These are phyloP conservation scores for Cucumis melo DNA, from an alignment of 306 rosid genomes.

Conservation along the genomic window DNA sequence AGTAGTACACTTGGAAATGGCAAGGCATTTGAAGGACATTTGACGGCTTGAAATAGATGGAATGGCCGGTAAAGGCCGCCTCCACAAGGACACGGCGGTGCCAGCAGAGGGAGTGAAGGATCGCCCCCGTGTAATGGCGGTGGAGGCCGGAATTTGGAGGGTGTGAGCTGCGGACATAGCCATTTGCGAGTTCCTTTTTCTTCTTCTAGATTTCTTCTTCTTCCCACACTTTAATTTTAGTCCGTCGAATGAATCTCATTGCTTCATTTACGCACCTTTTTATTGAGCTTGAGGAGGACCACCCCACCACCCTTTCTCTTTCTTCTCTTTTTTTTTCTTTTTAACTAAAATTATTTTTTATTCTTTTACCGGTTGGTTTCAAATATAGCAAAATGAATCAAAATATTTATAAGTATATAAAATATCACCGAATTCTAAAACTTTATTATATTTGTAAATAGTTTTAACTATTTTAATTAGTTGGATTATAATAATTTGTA, in stretches of 20 bases:
- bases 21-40: conserved; percentile 44
- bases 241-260: not conserved
- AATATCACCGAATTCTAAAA: too few species aligned
- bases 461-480: too few species aligned
- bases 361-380: too few species aligned
- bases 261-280: not conserved
- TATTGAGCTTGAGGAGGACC: not conserved
- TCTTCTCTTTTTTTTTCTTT: too few species aligned
- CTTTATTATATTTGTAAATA: too few species aligned
- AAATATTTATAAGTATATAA: too few species aligned
- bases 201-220: not conserved
- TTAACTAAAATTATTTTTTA: too few species aligned
- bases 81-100: conserved; percentile 19
- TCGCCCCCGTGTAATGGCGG: conserved; percentile 17
- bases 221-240: not conserved
- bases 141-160: conserved; percentile 37
- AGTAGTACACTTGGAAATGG: conserved; percentile 29
- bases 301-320: not conserved
- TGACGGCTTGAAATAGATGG: conserved; percentile 33
- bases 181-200: conserved; percentile 19
- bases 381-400: too few species aligned
- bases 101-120: conserved; percentile 27
- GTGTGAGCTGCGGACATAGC: conserved; percentile 50
- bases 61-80: conserved; percentile 26
- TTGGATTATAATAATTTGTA: too few species aligned